A percentile compares a stretch with the other conserved stretches of the same genome.
Evolutionary conservation across 352 stramenopile genomes (phyloP).

Genomic region (Phytophthora tubulina): DNA sequence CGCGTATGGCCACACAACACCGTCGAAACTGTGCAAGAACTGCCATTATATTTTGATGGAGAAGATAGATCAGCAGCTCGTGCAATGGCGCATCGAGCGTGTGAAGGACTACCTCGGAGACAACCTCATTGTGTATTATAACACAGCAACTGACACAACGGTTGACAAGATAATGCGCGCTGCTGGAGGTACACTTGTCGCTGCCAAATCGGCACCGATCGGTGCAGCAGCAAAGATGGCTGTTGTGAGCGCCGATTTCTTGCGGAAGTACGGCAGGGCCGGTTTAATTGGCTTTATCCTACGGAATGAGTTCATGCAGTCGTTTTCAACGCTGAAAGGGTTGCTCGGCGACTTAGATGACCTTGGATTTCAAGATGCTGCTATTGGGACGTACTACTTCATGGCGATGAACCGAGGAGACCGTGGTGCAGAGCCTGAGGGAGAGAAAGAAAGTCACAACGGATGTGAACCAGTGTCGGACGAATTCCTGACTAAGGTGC

Average conservation of each 20-base stretch:
- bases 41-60: conserved; percentile 77
- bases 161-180: conserved; percentile 89
- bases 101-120: conserved; percentile 81
- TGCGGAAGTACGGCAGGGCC: conserved; percentile 85
- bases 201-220: conserved; percentile 83
- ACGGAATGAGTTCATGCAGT: conserved; percentile 91
- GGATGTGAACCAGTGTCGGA: conserved; percentile 72
- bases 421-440: conserved; percentile 73
- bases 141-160: conserved; percentile 78
- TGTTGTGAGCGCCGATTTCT: conserved; percentile 86
- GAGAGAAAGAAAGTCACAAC: conserved; percentile 67
- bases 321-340: conserved; percentile 84
- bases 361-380: conserved; percentile 86
- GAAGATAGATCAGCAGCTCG: conserved; percentile 82
- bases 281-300: conserved; percentile 87
- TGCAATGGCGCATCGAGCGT: conserved; percentile 82
- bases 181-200: conserved; percentile 78
- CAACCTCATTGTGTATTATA: conserved; percentile 80
- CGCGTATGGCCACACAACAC: conserved; percentile 68
- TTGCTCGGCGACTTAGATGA: conserved; percentile 83
- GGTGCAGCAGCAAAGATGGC: conserved; percentile 85
- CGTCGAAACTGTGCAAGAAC: conserved; percentile 74
- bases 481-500: conserved; percentile 71
- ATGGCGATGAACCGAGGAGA: conserved; percentile 91
- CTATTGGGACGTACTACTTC: conserved; percentile 89